Conservation (phyloP, 345 rosid species). For the Murraya paniculata region DNA sequence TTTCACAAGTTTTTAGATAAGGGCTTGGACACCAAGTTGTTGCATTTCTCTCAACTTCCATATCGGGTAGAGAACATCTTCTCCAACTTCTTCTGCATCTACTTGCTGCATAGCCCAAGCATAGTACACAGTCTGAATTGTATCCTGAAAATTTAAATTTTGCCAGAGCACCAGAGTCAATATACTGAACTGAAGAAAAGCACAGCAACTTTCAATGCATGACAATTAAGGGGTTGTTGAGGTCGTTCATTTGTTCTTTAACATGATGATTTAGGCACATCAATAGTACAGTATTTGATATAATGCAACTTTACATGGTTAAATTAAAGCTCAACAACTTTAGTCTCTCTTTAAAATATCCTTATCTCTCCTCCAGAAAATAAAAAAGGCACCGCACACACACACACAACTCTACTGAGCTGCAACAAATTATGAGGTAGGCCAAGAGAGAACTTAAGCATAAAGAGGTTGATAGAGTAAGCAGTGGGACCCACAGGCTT, state of each 20-base stretch:
- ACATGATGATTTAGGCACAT: neutral
- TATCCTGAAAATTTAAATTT: slow-evolving; percentile 46
- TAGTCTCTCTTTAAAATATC: neutral
- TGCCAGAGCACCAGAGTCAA: neutral
- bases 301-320: neutral
- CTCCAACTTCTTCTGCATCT: slow-evolving; percentile 83
- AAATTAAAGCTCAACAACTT: neutral
- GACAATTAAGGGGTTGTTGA: neutral
- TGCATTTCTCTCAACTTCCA: slow-evolving; percentile 87
- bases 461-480: neutral
- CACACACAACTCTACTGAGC: neutral
- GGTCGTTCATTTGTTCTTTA: neutral
- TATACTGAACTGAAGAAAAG: neutral
- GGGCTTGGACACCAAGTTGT: slow-evolving; percentile 69
- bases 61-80: slow-evolving; percentile 74
- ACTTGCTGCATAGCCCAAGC: slow-evolving; percentile 97
- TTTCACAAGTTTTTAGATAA: slow-evolving; percentile 40
- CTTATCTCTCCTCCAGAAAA: neutral
- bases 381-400: neutral
- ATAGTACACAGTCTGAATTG: slow-evolving; percentile 75
- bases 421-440: neutral
- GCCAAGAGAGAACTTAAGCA: neutral
- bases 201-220: neutral
- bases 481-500: neutral
- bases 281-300: neutral